phyloP scores from a whole-genome alignment of 2,329 filamentous ascomycete genomes.

The Penicillium paneum region DNA sequence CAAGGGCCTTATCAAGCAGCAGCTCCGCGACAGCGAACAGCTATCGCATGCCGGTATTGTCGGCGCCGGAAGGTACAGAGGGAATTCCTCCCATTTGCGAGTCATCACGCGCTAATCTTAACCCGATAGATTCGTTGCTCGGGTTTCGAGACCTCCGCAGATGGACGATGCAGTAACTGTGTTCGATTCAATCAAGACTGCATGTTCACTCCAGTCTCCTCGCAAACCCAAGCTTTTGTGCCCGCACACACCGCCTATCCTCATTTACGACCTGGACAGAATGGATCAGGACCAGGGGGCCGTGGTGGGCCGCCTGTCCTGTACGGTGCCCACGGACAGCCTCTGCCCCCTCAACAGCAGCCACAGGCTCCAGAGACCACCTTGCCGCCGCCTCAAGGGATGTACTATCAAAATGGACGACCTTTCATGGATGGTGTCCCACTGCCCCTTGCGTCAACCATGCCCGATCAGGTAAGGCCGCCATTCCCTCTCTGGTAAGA shows the following conservation, averaged over 20 bases:
- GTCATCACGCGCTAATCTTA: background rate
- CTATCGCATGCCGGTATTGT: slow-evolving; percentile 53
- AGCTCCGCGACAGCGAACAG: slow-evolving; percentile 50
- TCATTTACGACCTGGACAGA: slow-evolving; percentile 42
- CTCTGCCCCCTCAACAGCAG: slow-evolving; percentile 46
- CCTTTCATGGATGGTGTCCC: slow-evolving; percentile 29
- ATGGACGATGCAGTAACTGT: slow-evolving; percentile 71
- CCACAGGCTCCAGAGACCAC: slow-evolving; percentile 36
- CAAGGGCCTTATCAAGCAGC: slow-evolving; percentile 45
- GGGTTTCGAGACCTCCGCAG: slow-evolving; percentile 68
- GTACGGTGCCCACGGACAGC: slow-evolving; percentile 52
- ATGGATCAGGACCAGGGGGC: slow-evolving; percentile 34
- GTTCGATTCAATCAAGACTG: slow-evolving; percentile 72
- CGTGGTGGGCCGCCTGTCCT: slow-evolving; percentile 33
- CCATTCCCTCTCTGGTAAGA: slow-evolving; percentile 16
- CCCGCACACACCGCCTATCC: slow-evolving; percentile 67
- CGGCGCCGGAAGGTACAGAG: slow-evolving; percentile 50
- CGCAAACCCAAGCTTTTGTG: slow-evolving; percentile 71
- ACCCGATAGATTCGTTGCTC: slow-evolving; percentile 69
- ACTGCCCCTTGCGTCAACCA: slow-evolving; percentile 37
- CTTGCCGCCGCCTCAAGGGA: slow-evolving; percentile 41
- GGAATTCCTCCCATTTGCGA: background rate
- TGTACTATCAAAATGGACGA: slow-evolving; percentile 41
- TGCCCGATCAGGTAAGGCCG: slow-evolving; percentile 48
- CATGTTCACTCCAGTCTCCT: slow-evolving; percentile 72